Base-by-base conservation (phyloP, 192 early-diverging fungal species). In the Diversispora epigaea region DNA sequence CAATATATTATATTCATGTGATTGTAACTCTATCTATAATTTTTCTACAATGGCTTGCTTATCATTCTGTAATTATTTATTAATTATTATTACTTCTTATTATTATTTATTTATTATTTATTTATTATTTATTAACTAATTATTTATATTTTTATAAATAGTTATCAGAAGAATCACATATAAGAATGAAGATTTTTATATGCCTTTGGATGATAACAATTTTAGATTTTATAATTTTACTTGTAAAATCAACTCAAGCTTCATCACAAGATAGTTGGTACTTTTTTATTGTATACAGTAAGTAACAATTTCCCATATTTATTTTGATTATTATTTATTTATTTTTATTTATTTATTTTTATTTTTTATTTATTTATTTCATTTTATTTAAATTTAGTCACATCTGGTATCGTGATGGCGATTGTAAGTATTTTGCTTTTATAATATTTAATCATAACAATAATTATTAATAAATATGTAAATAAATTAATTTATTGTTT, bases 131-230 rank as follows among this genome's bases (percentile, higher is more conserved):
- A 63, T 3, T 63, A 55, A 69, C 3, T 41, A 3, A 12, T 39
- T 19, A 47, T 39, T 41, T 5, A 17, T n/a, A 0, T 40, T 19
- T 22, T 3, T 14, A 32, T 32, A 47, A 12, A 39, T 55, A 72
- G 70, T 60, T 72, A 60, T 15, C 41, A 19, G 22, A 3, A 45
- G 70, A 72, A 46, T 72, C 50, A n/a, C 10, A 10, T 15, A n/a
- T 55, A 22, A 56, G 70, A 60, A 72, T 72, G 70, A 43, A 56
- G 22, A 46, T 72, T 4, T 72, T 72, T 43, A 72, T 58, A 17
- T 39, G 32, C 4, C 17, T 43, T n/a, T 72, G 70, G 41, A 46
- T 72, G 19, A 58, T 72, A 43, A 40, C 32, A 19, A 60, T 72
- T 32, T 40, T 40, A n/a, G 70, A 72, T 11, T 72, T 56, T 14